Evolutionary conservation across 306 rosid species (phyloP), one percentile per base, ranked within the genome.

Genomic region (Ammopiptanthus mongolicus): DNA sequence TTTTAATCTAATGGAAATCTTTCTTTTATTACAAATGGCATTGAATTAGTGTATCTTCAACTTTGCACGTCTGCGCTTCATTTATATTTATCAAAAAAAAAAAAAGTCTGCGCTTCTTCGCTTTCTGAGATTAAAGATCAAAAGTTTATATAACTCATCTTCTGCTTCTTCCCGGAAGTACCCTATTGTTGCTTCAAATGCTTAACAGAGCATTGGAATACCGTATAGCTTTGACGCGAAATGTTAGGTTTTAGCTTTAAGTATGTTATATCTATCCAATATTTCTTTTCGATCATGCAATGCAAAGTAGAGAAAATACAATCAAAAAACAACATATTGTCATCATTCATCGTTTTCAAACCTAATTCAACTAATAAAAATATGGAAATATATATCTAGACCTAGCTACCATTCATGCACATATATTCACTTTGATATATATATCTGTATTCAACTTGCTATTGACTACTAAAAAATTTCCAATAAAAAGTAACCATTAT

Each of bases 401-500:
- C 7, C 53, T 5, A 7, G 66, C 11, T 65, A 19, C 81, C 18
- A 14, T 15, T 19, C 15, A 68, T 69, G 75, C 59, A 68, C 15
- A 65, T 41, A 47, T 15, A 65, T 41, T 34, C 11, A 2, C 29
- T 62, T 61, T 15, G 47, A 73, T 44, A 23, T 23, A n/a, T 2
- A 28, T 2, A 29, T 77, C 18, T 57, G 15, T 57, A 48, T 36
- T 34, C 77, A 78, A 78, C 65, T 78, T 70, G 72, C 44, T 18
- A 51, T 78, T 41, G 73, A 78, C 66, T 23, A 62, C 28, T 37
- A 69, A 78, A 78, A 67, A 36, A 47, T 59, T 47, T 59, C 64
- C 33, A 60, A 29, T 4, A 22, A 41, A 69, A 72, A 61, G 48
- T 36, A 15, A 10, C 21, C 4, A 51, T 72, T 61, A 61, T 33